Percentiles rank a stretch among this genome's conserved stretches.
phyloP scores from a whole-genome alignment of 768 basidiomycete species.

The Pulveroboletus sp. region DNA sequence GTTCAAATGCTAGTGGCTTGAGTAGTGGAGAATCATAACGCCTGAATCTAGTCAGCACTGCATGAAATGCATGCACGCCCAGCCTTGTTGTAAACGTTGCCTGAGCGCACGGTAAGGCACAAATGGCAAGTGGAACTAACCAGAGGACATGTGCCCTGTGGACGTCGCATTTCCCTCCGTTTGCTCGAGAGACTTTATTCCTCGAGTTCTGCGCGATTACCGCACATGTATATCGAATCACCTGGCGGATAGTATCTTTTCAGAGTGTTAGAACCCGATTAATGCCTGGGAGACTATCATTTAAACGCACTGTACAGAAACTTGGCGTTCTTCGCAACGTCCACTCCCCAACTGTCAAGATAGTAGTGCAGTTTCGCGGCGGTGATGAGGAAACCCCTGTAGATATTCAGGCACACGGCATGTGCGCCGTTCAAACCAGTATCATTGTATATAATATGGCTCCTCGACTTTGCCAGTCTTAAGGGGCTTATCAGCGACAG shows the following conservation, averaged over 20 bases:
- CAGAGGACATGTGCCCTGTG: conserved; percentile 53
- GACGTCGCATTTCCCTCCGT: conserved; percentile 40
- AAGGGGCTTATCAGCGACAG: conserved; percentile 3
- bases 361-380: conserved; percentile 89
- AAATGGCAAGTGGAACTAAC: conserved; percentile 36
- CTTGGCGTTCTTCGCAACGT: conserved; percentile 36
- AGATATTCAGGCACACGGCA: conserved; percentile 75
- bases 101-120: conserved; percentile 2
- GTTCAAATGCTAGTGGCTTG: conserved; percentile 44
- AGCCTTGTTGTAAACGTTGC: conserved; percentile 47
- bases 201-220: conserved; percentile 45
- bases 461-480: conserved; percentile 68
- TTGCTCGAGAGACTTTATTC: conserved; percentile 36
- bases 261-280: not conserved
- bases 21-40: conserved; percentile 45
- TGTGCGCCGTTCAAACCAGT: conserved; percentile 55
- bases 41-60: conserved; percentile 51
- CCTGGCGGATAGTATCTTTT: conserved; percentile 53
- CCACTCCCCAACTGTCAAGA: conserved; percentile 54
- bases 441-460: conserved; percentile 80
- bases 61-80: conserved; percentile 73
- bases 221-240: conserved; percentile 52
- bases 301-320: conserved; percentile 53
- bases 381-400: conserved; percentile 75
- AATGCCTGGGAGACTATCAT: not conserved